Evolutionary conservation across 2,329 filamentous ascomycete species (phyloP), one percentile per base, ranked within the genome.

Genomic region (Claviceps capensis): DNA sequence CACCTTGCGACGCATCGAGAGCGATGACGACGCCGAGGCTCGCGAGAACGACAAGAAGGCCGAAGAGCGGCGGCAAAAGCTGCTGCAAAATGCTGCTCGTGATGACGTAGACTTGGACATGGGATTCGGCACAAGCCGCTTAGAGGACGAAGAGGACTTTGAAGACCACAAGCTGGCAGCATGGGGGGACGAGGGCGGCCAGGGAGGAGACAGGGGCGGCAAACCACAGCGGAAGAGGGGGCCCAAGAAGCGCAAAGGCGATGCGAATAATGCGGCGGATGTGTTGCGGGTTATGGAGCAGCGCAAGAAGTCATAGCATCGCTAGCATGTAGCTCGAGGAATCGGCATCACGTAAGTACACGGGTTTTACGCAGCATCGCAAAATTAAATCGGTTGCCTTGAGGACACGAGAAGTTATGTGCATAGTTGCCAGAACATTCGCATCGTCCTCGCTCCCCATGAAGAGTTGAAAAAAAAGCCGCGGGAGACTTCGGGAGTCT

Each of bases 101-200:
- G 91, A 97, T 64, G 81, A 89, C 47, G 83, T 91, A 53, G 91
- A 98, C 68, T 78, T 98, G 69, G 93, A 98, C 62, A 80, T 97
- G 74, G 91, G 90, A 54, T 97, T 98, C 62, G 93, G 93, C 37
- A 87, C 83, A 19, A 93, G 85, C 62, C 78, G 91, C 30, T 84
- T 88, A 61, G 89, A 87, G 51, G 93, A 96, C 61, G 89, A 90
- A 48, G 90, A 90, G 54, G 90, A 95, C 57, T 78, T 85, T 57
- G 86, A 89, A 42, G 75, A 77, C 22, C 74, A 72, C 44, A 87
- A 86, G 69, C 67, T 90, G 51, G 81, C 79, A 41, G 71, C 80
- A 60, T 87, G 86, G 74, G 78, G 73, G 22, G 77, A 69, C 2
- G 42, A 41, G 42, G 76, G 75, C 17, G 76, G 72, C 13, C 75